Conservation (phyloP, 805 yeast species). For the Hanseniaspora mollemarum region DNA sequence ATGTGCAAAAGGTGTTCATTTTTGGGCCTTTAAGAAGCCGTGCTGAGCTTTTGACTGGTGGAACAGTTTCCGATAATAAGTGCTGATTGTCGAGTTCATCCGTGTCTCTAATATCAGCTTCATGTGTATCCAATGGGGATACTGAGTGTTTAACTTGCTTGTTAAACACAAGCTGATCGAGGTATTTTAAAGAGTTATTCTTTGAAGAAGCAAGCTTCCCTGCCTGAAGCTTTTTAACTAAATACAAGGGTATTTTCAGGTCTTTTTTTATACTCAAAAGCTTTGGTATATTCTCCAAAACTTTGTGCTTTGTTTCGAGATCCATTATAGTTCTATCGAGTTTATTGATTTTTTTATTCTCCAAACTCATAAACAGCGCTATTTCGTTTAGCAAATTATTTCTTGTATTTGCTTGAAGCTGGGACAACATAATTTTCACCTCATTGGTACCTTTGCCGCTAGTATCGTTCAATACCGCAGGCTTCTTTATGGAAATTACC, state of each 20-base stretch:
- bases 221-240: background rate
- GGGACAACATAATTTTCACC: background rate
- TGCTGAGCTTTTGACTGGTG: too few species aligned
- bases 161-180: too few species aligned
- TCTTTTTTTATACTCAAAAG: background rate
- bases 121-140: too few species aligned
- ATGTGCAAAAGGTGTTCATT: background rate
- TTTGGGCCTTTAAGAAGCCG: too few species aligned
- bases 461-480: background rate
- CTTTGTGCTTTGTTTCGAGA: background rate
- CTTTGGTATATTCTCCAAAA: background rate
- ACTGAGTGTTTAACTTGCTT: too few species aligned
- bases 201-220: background rate
- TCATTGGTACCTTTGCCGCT: background rate
- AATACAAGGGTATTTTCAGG: background rate
- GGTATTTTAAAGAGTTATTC: too few species aligned
- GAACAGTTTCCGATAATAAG: too few species aligned
- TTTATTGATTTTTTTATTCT: conserved; percentile 9
- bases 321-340: background rate
- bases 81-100: too few species aligned
- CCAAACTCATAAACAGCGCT: conserved; percentile 4
- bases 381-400: conserved; percentile 3
- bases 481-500: background rate
- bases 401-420: background rate
- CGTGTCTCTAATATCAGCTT: too few species aligned